phyloP scores from a whole-genome alignment of 768 basidiomycete species.

The Leccinum aurantiacum region DNA sequence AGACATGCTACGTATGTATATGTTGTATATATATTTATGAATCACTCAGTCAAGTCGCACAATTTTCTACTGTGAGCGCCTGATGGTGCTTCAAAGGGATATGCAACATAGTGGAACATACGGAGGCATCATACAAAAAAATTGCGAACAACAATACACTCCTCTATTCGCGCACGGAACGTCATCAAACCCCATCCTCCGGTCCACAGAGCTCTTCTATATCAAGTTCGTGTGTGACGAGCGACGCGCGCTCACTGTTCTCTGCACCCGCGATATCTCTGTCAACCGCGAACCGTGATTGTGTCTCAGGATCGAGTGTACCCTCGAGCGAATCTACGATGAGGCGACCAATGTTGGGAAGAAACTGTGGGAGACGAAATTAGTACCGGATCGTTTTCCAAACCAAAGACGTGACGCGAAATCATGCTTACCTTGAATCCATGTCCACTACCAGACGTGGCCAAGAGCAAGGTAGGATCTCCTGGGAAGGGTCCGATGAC shows the following conservation, averaged over 20 bases:
- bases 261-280: conserved; percentile 35
- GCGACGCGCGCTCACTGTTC: conserved; percentile 22
- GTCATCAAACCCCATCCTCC: conserved; percentile 32
- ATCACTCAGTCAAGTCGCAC: neutral
- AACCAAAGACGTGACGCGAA: neutral
- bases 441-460: conserved; percentile 88
- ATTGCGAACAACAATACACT: neutral
- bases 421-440: conserved; percentile 66
- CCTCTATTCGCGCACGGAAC: neutral
- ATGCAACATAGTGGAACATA: neutral
- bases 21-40: neutral
- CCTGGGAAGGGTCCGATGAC: conserved; percentile 73
- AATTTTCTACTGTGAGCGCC: neutral
- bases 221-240: conserved; percentile 40
- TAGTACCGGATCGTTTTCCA: neutral
- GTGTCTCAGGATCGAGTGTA: conserved; percentile 51
- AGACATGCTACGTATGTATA: neutral
- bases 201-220: conserved; percentile 49
- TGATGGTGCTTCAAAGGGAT: neutral
- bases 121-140: neutral
- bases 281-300: conserved; percentile 62
- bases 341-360: conserved; percentile 79
- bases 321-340: conserved; percentile 73
- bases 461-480: conserved; percentile 65
- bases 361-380: conserved; percentile 53